Base-by-base conservation (phyloP, 2,329 filamentous ascomycete species). In the Paraconiothyrium sp. region DNA sequence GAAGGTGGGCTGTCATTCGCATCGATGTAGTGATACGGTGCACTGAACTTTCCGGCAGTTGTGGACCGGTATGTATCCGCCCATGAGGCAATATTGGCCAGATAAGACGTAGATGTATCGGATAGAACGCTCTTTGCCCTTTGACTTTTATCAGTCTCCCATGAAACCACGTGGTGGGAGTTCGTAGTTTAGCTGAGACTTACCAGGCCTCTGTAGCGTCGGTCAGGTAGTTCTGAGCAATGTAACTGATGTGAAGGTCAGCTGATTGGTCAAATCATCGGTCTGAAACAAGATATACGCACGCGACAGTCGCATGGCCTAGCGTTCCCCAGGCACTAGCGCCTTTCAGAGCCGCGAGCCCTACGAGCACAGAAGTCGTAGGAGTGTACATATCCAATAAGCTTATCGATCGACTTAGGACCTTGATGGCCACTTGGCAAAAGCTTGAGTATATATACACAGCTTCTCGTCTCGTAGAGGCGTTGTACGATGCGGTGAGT, bases 221-320 rank as follows among this genome's bases (percentile, higher is more conserved):
- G 8, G 22, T 48, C 14, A 48, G 46, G 46, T 48, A 48, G 46
- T 48, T 48, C 46, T 48, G 46, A 48, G 46, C 46, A 32, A 48
- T 48, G 46, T 48, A 48, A 4, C 46, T 48, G 13, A 48, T 48
- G 27, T 30, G 3, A 32, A 30, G 13, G 27, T 48, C 46, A 48
- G 24, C 46, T 48, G 24, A 30, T 48, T 48, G 46, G 46, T 16
- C 46, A 6, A 30, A 6, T 30, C 4, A 27, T 22, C 14, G 3
- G 11, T 48, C 46, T 30, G 46, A 14, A 30, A 48, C 24, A 48
- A 22, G 13, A 30, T 30, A 16, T 32, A 48, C 46, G 46, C 22
- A 48, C 46, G 46, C 46, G 46, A 48, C 27, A 30, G 46, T 48
- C 8, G 46, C 46, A 48, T 48, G 46, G 2, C 46, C 46, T 30